Base-by-base conservation (phyloP, 257 asterid species). In the Solanum lycopersicoides region DNA sequence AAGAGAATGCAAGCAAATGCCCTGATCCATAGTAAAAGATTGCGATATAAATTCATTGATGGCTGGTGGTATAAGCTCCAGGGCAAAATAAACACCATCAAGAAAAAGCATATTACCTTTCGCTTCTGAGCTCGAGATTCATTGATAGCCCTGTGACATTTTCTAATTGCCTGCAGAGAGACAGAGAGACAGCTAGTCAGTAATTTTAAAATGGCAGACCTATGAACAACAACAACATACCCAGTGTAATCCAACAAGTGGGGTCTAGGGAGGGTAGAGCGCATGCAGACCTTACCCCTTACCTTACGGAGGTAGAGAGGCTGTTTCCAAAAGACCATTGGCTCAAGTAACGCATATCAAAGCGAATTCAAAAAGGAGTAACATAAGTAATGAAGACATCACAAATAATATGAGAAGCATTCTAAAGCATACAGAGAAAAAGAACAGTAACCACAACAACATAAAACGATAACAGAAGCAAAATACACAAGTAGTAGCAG, bases 121-220 rank as follows among this genome's bases (percentile, higher is more conserved):
- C 99, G 94, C 88, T 96, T 97, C 92, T 95, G 98, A 68, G 93
- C 98, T 84, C 99, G 99, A 77, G 99, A 95, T 90, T 93, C 99
- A 65, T 96, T 97, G 86, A 97, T 96, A 83, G 98, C 96, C 92
- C 99, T 93, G 86, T 97, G 98, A 89, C 94, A 92, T 90, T 94
- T 96, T 92, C 98, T 94, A 89, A 96, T 94, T 66, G 96, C 94
- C 99, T 97, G 96, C 84, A 90, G 89, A 88, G 82, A 69, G 83
- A 83, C 13, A 79, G 21, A 89, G 79, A 88, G 86, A 69, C 42
- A 84, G n/a, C 88, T 59, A 82, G 66, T 72, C 82, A 53, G 44
- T 84, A 80, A 68, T 85, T 73, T 87, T 44, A 88, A 79, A 45
- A 44, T 68, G 80, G 73, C 85, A 87, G 18, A 84, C 28, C 44